Evolutionary conservation across 2,329 filamentous ascomycete species (phyloP), one percentile per base, ranked within the genome.

Genomic region (Diplodia mutila): DNA sequence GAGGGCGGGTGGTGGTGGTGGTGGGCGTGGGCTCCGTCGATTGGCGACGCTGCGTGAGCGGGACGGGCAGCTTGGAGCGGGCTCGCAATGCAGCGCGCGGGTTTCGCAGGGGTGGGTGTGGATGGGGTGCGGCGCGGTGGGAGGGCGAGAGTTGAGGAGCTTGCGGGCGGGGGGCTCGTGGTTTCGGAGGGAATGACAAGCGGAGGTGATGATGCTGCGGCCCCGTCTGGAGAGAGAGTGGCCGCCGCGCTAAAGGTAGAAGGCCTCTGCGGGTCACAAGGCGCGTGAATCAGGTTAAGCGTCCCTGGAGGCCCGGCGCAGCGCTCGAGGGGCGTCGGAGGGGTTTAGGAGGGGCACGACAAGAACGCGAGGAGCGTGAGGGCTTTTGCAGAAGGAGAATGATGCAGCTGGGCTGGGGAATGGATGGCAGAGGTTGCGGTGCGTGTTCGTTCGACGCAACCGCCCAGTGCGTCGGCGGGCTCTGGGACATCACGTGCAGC

Each of bases 121-220:
- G 27, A 34, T 18, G 29, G 29, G 59, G 29, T 51, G 46, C 18
- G 64, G 42, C 25, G 52, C 52, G 29, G 53, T 34, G 51, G 25
- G 18, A 39, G 52, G 39, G 18, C 21, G 12, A 9, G 52, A 55
- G 64, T 12, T 18, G 37, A 57, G 64, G 39, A 21, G 32, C 25
- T 21, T 23, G 48, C 48, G 39, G 63, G 63, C 23, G 48, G 64
- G 34, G 39, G 52, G 64, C n/a, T 66, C 48, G 64, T 66, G 64
- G 49, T 66, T 55, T 66, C 53, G 64, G 64, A 65, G 32, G 51
- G 61, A 65, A 65, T 65, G 61, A 65, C 61, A 65, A 65, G 61
- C 61, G 61, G 61, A 65, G 61, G 42, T 65, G 61, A 54, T 65
- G 61, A 65, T 65, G 61, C 61, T 53, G 61, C 61, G 61, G 61